Percentiles rank a stretch among this genome's conserved stretches.
Conservation (phyloP, 345 rosid species). For the Gossypium anomalum region DNA sequence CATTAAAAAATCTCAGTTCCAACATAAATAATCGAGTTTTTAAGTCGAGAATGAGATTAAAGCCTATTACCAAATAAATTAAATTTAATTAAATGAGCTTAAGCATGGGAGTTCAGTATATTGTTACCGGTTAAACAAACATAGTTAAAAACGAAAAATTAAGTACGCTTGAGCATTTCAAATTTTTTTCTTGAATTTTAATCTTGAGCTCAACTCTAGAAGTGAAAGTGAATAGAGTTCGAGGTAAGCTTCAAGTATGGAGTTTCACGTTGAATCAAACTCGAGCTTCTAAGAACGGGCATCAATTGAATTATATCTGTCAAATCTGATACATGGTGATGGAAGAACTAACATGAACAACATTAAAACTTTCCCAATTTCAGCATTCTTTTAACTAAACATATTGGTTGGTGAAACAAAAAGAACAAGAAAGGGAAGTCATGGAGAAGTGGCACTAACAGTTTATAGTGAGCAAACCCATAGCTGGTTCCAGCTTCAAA, state of each 20-base stretch:
- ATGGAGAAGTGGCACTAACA: slow-evolving; percentile 6
- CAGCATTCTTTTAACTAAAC: background rate
- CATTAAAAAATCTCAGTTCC: background rate
- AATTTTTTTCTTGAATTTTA: background rate
- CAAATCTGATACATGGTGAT: background rate
- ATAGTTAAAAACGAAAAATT: background rate
- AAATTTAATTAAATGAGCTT: background rate
- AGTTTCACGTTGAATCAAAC: background rate
- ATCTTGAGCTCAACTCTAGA: background rate
- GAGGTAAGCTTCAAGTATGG: background rate
- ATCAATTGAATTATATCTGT: background rate
- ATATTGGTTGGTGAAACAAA: slow-evolving; percentile 2
- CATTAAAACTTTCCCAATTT: background rate
- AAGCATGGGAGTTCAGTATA: background rate
- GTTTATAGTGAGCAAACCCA: slow-evolving; percentile 24
- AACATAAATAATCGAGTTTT: background rate
- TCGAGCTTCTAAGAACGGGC: background rate
- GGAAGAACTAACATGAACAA: background rate
- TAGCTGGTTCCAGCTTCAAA: slow-evolving; percentile 13
- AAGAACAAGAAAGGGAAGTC: background rate
- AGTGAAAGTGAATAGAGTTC: background rate
- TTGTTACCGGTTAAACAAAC: background rate
- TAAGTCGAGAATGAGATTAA: background rate
- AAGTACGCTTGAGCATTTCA: background rate
- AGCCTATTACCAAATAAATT: background rate